A percentile compares a stretch with the other conserved stretches of the same genome.
Conservation (phyloP, 345 rosid species). For the Trapa incisa region DNA sequence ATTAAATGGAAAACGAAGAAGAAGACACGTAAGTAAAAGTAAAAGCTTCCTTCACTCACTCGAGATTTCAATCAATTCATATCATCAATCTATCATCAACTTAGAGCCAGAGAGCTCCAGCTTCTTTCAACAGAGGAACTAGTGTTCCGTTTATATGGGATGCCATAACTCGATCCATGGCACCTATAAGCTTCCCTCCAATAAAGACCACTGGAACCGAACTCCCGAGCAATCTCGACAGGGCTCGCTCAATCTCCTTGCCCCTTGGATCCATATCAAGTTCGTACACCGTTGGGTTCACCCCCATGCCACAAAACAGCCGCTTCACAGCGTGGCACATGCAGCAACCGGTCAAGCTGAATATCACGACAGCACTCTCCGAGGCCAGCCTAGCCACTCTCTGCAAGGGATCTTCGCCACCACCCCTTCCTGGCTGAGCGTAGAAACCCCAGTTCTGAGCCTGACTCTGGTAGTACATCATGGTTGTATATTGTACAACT, state of each 20-base stretch:
- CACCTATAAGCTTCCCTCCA: conserved; percentile 53
- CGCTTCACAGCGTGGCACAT: conserved; percentile 70
- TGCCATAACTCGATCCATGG: conserved; percentile 57
- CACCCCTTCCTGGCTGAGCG: conserved; percentile 3
- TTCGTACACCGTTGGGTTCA: conserved; percentile 48
- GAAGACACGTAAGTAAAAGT: no score
- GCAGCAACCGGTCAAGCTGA: conserved; percentile 53
- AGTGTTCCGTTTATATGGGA: conserved; percentile 55
- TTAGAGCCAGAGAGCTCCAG: conserved; percentile 72
- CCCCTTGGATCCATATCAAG: conserved; percentile 51
- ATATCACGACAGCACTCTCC: conserved; percentile 56
- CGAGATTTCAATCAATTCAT: background rate
- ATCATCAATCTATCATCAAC: background rate
- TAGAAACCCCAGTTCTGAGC: conserved; percentile 7
- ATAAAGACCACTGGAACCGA: conserved; percentile 51
- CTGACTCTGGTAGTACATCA: conserved; percentile 18
- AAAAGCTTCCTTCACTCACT: background rate
- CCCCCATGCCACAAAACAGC: conserved; percentile 63
- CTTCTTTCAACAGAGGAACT: conserved; percentile 67
- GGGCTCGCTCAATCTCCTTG: conserved; percentile 37
- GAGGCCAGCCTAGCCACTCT: conserved; percentile 37
- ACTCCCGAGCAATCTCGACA: conserved; percentile 24
- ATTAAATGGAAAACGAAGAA: background rate
- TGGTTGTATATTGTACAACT: background rate
- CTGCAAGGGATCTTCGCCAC: conserved; percentile 26